Evolutionary conservation across 2,329 filamentous ascomycete species (phyloP).

Genomic region (Sporothrix phasma): DNA sequence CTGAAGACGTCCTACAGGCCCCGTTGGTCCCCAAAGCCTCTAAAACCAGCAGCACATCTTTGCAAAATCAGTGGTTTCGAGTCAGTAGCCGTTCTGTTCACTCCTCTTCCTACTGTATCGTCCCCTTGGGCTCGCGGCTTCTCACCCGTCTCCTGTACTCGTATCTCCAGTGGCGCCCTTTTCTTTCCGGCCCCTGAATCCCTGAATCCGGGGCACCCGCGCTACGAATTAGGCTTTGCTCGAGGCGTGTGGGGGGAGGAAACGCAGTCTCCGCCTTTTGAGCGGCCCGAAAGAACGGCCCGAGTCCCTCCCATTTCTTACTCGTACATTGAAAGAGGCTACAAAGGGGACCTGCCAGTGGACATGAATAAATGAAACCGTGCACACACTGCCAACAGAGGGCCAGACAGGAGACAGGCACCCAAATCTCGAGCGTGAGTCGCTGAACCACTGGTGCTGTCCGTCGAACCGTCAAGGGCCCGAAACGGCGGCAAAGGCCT

Average conservation of each 20-base stretch:
- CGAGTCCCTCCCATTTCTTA: neutral
- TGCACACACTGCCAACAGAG: neutral
- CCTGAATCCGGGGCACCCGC: constrained; percentile 3
- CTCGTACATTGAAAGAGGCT: no score
- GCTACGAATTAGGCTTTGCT: neutral
- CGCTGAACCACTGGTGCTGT: constrained; percentile 7
- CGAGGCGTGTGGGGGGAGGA: neutral
- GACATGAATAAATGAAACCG: no score
- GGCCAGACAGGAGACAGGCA: neutral
- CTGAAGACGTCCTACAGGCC: no score
- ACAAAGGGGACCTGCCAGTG: neutral
- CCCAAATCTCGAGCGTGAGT: neutral
- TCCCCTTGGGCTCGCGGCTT: no score
- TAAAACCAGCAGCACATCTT: no score
- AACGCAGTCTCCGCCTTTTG: constrained; percentile 7
- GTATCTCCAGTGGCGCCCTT: no score
- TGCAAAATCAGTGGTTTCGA: no score
- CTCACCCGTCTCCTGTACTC: no score
- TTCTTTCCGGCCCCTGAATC: neutral
- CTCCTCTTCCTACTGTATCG: no score
- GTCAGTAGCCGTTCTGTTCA: no score
- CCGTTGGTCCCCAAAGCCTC: no score
- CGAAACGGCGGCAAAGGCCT: neutral
- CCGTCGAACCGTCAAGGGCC: neutral
- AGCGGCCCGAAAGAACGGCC: neutral